phyloP scores from a whole-genome alignment of 192 early-diverging fungal genomes.

The Podochytrium sp. region DNA sequence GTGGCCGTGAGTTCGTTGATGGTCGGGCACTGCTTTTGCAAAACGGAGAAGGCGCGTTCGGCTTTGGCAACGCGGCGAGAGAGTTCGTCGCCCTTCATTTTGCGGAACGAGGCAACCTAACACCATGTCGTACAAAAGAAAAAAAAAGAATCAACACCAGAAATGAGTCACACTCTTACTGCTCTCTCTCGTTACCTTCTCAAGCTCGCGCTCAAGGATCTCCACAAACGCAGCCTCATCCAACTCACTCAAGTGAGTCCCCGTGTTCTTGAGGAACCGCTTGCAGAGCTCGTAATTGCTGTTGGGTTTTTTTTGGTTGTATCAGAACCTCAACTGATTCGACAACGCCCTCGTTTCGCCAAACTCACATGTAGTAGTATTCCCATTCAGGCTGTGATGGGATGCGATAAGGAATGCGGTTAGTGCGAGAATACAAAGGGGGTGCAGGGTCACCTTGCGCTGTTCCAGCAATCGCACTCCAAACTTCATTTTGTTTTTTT shows the following conservation, averaged over 20 bases:
- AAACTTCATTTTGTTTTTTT: slow-evolving; percentile 25
- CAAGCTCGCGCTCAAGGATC: slow-evolving; percentile 85
- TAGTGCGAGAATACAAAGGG: not conserved
- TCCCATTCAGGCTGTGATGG: slow-evolving; percentile 15
- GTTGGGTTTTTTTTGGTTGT: not conserved
- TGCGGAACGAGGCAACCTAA: slow-evolving; percentile 56
- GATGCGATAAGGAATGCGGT: not conserved
- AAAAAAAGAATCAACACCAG: not conserved
- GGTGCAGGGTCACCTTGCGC: not conserved
- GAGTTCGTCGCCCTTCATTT: slow-evolving; percentile 59
- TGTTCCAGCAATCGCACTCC: slow-evolving; percentile 13
- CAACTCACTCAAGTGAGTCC: slow-evolving; percentile 74
- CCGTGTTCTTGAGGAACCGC: slow-evolving; percentile 72
- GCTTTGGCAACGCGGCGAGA: slow-evolving; percentile 49
- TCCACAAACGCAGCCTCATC: slow-evolving; percentile 86
- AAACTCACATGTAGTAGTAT: slow-evolving; percentile 31
- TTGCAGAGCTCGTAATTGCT: slow-evolving; percentile 86
- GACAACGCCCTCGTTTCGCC: not conserved
- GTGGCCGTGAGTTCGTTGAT: slow-evolving; percentile 13
- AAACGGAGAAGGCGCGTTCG: slow-evolving; percentile 45
- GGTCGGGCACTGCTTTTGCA: slow-evolving; percentile 27
- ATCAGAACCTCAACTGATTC: not conserved
- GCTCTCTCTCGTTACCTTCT: slow-evolving; percentile 60
- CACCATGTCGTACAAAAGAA: not conserved
- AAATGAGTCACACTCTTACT: not conserved